phyloP scores from a whole-genome alignment of 1,284 basidiomycete genomes.

The Leccinum huronense region DNA sequence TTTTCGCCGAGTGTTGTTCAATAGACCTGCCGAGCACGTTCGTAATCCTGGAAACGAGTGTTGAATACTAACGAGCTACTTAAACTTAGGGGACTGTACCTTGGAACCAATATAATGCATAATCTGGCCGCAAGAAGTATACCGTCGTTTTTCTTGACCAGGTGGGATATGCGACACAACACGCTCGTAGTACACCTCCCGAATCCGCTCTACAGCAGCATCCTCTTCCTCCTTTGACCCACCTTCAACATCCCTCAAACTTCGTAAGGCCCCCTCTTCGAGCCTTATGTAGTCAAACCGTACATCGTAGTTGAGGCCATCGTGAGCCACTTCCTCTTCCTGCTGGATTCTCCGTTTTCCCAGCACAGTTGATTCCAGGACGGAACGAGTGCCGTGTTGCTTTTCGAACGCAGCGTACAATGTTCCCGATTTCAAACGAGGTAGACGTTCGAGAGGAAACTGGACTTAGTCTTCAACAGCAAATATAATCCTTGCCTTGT shows the following conservation, averaged over 20 bases:
- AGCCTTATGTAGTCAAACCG: slow-evolving; percentile 97
- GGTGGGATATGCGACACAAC: slow-evolving; percentile 97
- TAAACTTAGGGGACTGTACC: slow-evolving; percentile 40
- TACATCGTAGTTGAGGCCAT: slow-evolving; percentile 91
- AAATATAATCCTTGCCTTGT: slow-evolving; percentile 54
- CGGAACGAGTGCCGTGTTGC: slow-evolving; percentile 88
- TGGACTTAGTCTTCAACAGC: slow-evolving; percentile 31
- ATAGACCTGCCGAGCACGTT: slow-evolving; percentile 87
- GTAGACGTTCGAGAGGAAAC: slow-evolving; percentile 92
- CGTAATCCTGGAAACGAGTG: slow-evolving; percentile 60
- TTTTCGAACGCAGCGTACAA: slow-evolving; percentile 95
- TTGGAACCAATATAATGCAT: slow-evolving; percentile 93
- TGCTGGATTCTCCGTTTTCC: slow-evolving; percentile 97
- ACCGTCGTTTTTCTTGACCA: slow-evolving; percentile 84
- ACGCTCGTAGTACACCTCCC: slow-evolving; percentile 89
- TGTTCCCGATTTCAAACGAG: slow-evolving; percentile 83
- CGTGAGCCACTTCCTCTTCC: slow-evolving; percentile 88
- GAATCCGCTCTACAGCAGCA: slow-evolving; percentile 59
- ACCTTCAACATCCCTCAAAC: slow-evolving; percentile 71
- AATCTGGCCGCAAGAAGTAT: slow-evolving; percentile 95
- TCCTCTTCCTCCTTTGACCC: slow-evolving; percentile 65
- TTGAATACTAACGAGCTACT: slow-evolving; percentile 10
- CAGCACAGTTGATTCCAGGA: slow-evolving; percentile 91
- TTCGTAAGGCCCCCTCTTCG: slow-evolving; percentile 84
- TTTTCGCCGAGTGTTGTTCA: slow-evolving; percentile 66